A percentile compares a stretch with the other conserved stretches of the same genome.
phyloP scores from a whole-genome alignment of 306 rosid genomes.

The Ammopiptanthus mongolicus region DNA sequence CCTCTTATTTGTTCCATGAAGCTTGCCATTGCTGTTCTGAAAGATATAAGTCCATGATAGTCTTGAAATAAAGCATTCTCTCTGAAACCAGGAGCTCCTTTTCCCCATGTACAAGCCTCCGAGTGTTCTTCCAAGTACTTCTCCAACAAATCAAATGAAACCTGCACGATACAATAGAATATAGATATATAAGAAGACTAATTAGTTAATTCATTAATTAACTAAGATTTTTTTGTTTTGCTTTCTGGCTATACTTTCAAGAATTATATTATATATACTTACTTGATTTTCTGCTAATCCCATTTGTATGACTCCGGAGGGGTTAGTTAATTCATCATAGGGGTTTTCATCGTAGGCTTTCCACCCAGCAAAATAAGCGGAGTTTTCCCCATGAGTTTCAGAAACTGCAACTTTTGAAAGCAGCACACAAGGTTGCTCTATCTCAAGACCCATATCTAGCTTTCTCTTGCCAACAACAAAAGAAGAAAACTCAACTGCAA shows the following conservation, averaged over 20 bases:
- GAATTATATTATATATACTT: neutral
- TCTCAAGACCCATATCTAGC: slow-evolving; percentile 49
- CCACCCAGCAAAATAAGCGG: slow-evolving; percentile 97
- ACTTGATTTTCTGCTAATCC: slow-evolving; percentile 98
- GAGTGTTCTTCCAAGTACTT: slow-evolving; percentile 56
- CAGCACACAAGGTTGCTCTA: slow-evolving; percentile 31
- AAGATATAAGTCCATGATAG: slow-evolving; percentile 73
- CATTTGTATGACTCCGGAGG: slow-evolving; percentile 88
- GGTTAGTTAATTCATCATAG: slow-evolving; percentile 52
- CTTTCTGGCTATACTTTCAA: neutral
- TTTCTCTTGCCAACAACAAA: neutral
- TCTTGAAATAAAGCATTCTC: slow-evolving; percentile 93
- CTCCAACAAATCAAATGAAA: slow-evolving; percentile 81
- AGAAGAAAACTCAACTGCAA: no score
- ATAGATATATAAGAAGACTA: neutral
- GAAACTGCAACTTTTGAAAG: slow-evolving; percentile 72
- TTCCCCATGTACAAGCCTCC: slow-evolving; percentile 45
- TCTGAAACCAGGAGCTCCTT: slow-evolving; percentile 49
- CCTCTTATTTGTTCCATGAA: slow-evolving; percentile 88
- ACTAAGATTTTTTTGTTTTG: neutral
- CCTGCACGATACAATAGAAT: slow-evolving; percentile 34
- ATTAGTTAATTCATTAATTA: neutral
- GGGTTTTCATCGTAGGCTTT: slow-evolving; percentile 87
- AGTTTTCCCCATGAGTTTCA: slow-evolving; percentile 80
- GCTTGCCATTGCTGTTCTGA: slow-evolving; percentile 82